Evolutionary conservation across 306 rosid genomes (phyloP).

Genomic region (Begonia peltatifolia): DNA sequence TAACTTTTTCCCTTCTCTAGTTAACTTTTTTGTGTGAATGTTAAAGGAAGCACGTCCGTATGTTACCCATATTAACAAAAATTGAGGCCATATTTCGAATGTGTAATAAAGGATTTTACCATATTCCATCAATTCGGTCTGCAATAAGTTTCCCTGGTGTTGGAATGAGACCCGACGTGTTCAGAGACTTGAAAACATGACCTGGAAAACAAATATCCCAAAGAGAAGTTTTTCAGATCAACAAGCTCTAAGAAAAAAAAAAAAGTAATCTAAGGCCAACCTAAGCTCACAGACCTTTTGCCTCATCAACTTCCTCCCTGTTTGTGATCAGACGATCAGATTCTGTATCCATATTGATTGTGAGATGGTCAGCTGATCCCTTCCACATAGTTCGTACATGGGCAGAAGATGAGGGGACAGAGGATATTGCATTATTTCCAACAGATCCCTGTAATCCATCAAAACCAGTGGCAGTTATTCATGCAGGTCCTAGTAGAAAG

Average conservation of each 20-base stretch:
- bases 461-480: conserved; percentile 13
- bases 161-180: conserved; percentile 82
- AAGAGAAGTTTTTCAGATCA: neutral
- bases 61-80: neutral
- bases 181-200: conserved; percentile 77
- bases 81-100: neutral
- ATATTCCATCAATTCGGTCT: conserved; percentile 89
- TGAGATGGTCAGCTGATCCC: conserved; percentile 81
- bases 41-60: neutral
- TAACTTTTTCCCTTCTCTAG: no score
- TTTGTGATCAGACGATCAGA: conserved; percentile 43
- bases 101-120: conserved; percentile 30
- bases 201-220: conserved; percentile 33
- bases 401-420: conserved; percentile 45
- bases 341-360: conserved; percentile 54
- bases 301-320: conserved; percentile 46
- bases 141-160: conserved; percentile 81
- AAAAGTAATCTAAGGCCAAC: neutral
- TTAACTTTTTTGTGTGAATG: no score
- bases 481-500: conserved; percentile 5
- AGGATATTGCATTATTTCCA: conserved; percentile 44
- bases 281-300: conserved; percentile 46
- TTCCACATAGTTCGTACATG: conserved; percentile 61
- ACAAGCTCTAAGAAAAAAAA: neutral
- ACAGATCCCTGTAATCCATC: conserved; percentile 42